These are phyloP conservation scores for Candida tetrigidarum DNA, from an alignment of 1,139 yeast species.

Conservation along the genomic window DNA sequence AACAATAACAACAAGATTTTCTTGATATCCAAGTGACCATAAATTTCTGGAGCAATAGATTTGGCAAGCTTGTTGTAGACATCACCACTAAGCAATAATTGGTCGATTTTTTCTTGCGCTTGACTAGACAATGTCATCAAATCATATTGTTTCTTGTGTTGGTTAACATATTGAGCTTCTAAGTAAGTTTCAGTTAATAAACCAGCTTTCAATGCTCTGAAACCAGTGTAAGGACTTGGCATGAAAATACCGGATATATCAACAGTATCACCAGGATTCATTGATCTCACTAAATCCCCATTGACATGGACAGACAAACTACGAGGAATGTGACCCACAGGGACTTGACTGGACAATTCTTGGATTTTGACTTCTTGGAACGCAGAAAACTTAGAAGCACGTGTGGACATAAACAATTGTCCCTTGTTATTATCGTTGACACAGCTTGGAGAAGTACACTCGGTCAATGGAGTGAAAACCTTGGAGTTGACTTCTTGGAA, in stretches of 20 bases:
- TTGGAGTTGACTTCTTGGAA: conserved; percentile 92
- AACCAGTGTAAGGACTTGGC: conserved; percentile 97
- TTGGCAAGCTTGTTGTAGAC: conserved; percentile 80
- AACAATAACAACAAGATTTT: conserved; percentile 82
- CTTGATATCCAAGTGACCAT: conserved; percentile 91
- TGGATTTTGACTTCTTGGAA: conserved; percentile 96
- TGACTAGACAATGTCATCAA: conserved; percentile 61
- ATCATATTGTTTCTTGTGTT: conserved; percentile 90
- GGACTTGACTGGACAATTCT: conserved; percentile 95
- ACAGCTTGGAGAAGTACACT: conserved; percentile 87
- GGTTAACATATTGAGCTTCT: conserved; percentile 84
- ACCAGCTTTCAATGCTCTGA: conserved; percentile 90
- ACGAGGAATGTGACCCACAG: conserved; percentile 97
- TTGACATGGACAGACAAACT: conserved; percentile 81
- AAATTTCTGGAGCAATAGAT: conserved; percentile 98
- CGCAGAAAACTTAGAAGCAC: conserved; percentile 94
- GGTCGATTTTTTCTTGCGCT: conserved; percentile 57
- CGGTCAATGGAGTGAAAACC: conserved; percentile 82
- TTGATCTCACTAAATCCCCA: conserved; percentile 85
- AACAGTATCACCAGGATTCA: conserved; percentile 94
- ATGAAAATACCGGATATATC: conserved; percentile 91
- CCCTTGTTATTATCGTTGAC: conserved; percentile 81
- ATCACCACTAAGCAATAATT: conserved; percentile 55
- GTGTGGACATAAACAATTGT: conserved; percentile 87
- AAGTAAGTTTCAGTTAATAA: conserved; percentile 91